Evolutionary conservation across 768 basidiomycete species (phyloP).

Genomic region (Mycena indigotica): DNA sequence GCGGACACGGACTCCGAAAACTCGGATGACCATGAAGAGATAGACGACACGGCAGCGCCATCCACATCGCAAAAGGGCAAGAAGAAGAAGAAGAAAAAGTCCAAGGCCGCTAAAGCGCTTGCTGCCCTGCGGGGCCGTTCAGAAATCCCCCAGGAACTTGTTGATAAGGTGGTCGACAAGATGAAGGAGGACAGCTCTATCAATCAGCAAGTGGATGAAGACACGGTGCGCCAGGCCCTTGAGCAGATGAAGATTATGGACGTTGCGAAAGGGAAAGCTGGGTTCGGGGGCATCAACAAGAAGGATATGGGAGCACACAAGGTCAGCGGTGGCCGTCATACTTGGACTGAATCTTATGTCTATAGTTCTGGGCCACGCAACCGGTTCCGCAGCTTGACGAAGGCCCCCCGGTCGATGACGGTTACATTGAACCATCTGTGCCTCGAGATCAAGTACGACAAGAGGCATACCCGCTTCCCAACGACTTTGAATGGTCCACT

Average conservation of each 20-base stretch:
- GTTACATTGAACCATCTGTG: conserved; percentile 84
- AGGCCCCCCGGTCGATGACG: conserved; percentile 69
- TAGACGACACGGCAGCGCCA: conserved; percentile 31
- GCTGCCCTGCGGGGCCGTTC: conserved; percentile 50
- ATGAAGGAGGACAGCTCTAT: conserved; percentile 62
- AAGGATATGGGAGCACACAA: conserved; percentile 90
- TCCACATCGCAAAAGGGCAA: conserved; percentile 56
- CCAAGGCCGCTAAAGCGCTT: conserved; percentile 60
- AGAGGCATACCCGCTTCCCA: conserved; percentile 85
- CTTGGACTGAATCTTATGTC: background rate
- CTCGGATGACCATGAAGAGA: conserved; percentile 17
- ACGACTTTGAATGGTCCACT: conserved; percentile 89
- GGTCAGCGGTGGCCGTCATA: conserved; percentile 40
- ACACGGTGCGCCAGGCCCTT: conserved; percentile 67
- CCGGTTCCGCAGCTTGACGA: conserved; percentile 91
- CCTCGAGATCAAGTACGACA: conserved; percentile 79
- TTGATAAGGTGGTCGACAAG: conserved; percentile 67
- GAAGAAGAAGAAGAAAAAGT: conserved; percentile 91
- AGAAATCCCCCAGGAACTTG: conserved; percentile 60
- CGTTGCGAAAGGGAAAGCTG: conserved; percentile 79
- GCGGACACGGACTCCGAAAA: conserved; percentile 18
- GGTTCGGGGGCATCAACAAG: conserved; percentile 70
- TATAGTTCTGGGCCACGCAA: conserved; percentile 95
- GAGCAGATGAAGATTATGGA: conserved; percentile 86
- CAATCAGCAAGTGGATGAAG: conserved; percentile 54